Conservation (phyloP, 1,284 basidiomycete species). For the Serendipita sp. region DNA sequence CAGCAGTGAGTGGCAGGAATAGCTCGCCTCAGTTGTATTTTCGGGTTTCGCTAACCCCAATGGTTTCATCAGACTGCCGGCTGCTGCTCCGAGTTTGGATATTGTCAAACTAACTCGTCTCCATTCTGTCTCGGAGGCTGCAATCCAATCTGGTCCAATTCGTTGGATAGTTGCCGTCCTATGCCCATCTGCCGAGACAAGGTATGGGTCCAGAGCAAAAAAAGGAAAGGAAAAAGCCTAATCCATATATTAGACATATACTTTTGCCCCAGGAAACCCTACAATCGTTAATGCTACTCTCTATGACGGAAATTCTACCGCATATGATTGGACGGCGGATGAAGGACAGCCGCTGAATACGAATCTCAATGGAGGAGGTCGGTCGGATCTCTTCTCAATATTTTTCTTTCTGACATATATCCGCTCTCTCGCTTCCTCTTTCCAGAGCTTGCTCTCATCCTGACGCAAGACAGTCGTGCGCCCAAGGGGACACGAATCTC, state of each 20-base stretch:
- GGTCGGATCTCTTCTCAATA: background rate
- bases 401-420: background rate
- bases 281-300: slow-evolving; percentile 25
- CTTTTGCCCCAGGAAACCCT: background rate
- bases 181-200: slow-evolving; percentile 57
- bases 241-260: background rate
- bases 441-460: slow-evolving; percentile 41
- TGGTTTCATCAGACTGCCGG: background rate
- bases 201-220: slow-evolving; percentile 24
- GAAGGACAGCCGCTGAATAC: slow-evolving; percentile 50
- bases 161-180: slow-evolving; percentile 52
- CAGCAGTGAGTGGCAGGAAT: background rate
- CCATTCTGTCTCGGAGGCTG: slow-evolving; percentile 67
- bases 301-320: slow-evolving; percentile 60
- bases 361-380: slow-evolving; percentile 35
- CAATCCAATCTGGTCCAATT: slow-evolving; percentile 55
- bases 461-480: slow-evolving; percentile 39
- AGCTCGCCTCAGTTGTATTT: too few species aligned
- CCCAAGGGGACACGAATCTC: slow-evolving; percentile 58
- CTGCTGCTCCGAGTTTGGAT: slow-evolving; percentile 16
- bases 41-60: too few species aligned
- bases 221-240: too few species aligned
- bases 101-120: slow-evolving; percentile 8
- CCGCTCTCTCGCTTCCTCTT: background rate
- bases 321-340: slow-evolving; percentile 60